phyloP scores from a whole-genome alignment of 2,329 filamentous ascomycete genomes.

The Tolypocladium nubicola region DNA sequence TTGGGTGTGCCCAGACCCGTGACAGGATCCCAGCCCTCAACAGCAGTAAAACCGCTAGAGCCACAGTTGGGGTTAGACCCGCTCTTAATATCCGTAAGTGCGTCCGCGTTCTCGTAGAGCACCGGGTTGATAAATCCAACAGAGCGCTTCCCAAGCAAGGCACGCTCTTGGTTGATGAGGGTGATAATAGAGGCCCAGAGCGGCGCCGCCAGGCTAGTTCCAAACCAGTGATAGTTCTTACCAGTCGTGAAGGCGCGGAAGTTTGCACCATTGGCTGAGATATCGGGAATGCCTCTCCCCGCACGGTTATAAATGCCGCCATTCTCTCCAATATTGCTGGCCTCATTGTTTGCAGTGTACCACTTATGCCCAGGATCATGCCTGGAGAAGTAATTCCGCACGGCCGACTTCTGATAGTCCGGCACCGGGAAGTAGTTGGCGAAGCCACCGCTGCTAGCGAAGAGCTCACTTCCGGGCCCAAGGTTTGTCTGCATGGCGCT shows the following conservation, averaged over 20 bases:
- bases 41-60: constrained; percentile 4
- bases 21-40: constrained; percentile 6
- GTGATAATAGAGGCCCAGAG: constrained; percentile 11
- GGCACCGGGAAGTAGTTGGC: constrained; percentile 20
- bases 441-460: constrained; percentile 19
- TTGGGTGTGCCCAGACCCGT: constrained; percentile 6
- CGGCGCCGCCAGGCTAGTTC: constrained; percentile 10
- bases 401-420: constrained; percentile 15
- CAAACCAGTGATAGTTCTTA: constrained; percentile 3
- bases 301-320: constrained; percentile 21
- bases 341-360: constrained; percentile 16
- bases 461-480: constrained; percentile 5
- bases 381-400: constrained; percentile 13
- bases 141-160: constrained; percentile 19
- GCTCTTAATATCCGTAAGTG: constrained; percentile 26
- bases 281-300: constrained; percentile 26
- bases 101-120: constrained; percentile 21
- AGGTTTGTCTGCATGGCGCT: constrained; percentile 5
- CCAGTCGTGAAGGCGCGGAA: constrained; percentile 16
- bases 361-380: constrained; percentile 12
- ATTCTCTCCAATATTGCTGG: constrained; percentile 20
- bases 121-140: constrained; percentile 31
- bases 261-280: constrained; percentile 37
- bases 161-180: constrained; percentile 10
- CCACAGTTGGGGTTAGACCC: constrained; percentile 27